These are phyloP conservation scores for Camelina hispida DNA, from an alignment of 345 rosid genomes.

Conservation along the genomic window DNA sequence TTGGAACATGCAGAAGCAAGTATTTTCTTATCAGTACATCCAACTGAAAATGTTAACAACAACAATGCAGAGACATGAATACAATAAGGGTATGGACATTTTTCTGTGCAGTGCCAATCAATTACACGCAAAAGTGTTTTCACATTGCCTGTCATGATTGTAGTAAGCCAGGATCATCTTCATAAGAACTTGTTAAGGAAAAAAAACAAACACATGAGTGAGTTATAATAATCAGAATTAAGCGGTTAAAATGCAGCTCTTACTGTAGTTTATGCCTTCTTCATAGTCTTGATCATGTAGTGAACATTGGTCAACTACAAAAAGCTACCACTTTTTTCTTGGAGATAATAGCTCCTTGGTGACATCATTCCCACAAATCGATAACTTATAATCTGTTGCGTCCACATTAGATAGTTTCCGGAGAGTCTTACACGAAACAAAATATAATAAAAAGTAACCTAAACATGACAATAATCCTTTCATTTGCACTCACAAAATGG, in stretches of 20 bases:
- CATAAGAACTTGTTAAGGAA: constrained; percentile 65
- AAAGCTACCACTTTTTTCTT: constrained; percentile 95
- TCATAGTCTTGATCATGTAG: constrained; percentile 98
- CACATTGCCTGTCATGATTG: constrained; percentile 77
- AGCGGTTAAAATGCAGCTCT: not conserved
- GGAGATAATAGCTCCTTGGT: constrained; percentile 98
- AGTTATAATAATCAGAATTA: not conserved
- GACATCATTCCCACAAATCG: constrained; percentile 91
- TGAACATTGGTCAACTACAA: constrained; percentile 89
- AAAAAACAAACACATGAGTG: constrained; percentile 12
- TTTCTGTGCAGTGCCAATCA: constrained; percentile 72
- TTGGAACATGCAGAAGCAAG: constrained; percentile 62
- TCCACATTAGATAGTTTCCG: constrained; percentile 88
- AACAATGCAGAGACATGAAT: constrained; percentile 10
- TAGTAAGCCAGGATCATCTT: constrained; percentile 96
- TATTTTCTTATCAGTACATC: constrained; percentile 30
- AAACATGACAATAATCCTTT: constrained; percentile 98
- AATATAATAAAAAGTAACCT: constrained; percentile 48
- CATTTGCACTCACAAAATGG: constrained; percentile 87
- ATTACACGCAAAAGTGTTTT: constrained; percentile 80
- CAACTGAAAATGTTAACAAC: constrained; percentile 9
- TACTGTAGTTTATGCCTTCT: constrained; percentile 91
- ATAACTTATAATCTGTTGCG: constrained; percentile 96
- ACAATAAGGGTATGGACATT: constrained; percentile 53
- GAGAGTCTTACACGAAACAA: constrained; percentile 61